These are phyloP conservation scores for Typha latifolia DNA, from an alignment of 176 grass and related monocot species.

Conservation along the genomic window DNA sequence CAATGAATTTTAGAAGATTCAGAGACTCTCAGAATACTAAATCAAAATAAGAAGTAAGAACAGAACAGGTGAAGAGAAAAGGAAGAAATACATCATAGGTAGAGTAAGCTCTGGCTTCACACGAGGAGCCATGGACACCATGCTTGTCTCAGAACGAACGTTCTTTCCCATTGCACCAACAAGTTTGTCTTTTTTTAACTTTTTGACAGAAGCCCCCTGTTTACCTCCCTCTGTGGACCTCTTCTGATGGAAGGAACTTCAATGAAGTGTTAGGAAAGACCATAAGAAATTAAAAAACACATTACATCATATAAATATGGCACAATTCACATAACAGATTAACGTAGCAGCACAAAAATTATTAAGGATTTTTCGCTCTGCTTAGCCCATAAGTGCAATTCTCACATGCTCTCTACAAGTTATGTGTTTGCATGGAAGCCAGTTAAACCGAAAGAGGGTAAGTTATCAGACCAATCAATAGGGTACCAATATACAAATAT, in stretches of 20 bases:
- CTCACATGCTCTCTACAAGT: no score
- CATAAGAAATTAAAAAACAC: slow-evolving; percentile 13
- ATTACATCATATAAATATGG: neutral
- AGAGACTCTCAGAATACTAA: neutral
- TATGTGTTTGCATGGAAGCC: no score
- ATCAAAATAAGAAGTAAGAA: neutral
- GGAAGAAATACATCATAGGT: slow-evolving; percentile 53
- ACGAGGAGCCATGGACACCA: slow-evolving; percentile 50
- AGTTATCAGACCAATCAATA: no score
- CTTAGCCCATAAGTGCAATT: no score
- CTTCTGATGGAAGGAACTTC: slow-evolving; percentile 48
- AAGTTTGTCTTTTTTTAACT: slow-evolving; percentile 89
- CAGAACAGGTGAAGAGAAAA: slow-evolving; percentile 1
- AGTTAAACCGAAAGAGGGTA: no score
- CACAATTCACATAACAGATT: neutral
- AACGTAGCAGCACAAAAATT: neutral
- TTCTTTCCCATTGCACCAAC: slow-evolving; percentile 61
- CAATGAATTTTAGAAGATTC: neutral
- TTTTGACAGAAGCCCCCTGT: slow-evolving; percentile 57
- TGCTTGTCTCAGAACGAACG: slow-evolving; percentile 57
- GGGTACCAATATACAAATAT: no score
- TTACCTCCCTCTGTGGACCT: slow-evolving; percentile 70
- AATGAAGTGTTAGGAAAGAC: slow-evolving; percentile 19
- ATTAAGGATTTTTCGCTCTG: no score
- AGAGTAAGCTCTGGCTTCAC: slow-evolving; percentile 85